phyloP scores from a whole-genome alignment of 2,329 filamentous ascomycete genomes.

The Arthrobotrys sphaeroides region DNA sequence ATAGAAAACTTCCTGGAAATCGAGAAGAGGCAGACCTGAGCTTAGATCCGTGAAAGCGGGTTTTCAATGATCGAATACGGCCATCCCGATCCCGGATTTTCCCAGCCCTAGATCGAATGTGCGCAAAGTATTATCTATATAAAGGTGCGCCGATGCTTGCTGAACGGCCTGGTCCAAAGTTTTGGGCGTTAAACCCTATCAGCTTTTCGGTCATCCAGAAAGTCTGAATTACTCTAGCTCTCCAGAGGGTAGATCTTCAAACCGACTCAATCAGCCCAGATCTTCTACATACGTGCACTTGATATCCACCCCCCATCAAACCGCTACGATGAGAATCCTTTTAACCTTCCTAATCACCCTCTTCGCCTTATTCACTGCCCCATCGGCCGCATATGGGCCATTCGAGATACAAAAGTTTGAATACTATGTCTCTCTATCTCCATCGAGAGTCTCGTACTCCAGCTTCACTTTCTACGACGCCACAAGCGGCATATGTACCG shows the following conservation, averaged over 20 bases:
- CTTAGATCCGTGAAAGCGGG: not conserved
- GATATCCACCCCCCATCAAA: too few relatives aligned
- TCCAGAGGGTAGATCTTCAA: too few relatives aligned
- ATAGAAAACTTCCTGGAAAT: not conserved
- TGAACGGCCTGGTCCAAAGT: not conserved
- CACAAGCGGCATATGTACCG: conserved; percentile 15
- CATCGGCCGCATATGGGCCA: conserved; percentile 23
- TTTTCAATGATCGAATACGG: too few relatives aligned
- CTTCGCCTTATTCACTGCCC: not conserved
- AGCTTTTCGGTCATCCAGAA: too few relatives aligned
- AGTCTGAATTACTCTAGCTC: too few relatives aligned
- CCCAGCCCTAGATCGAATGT: too few relatives aligned
- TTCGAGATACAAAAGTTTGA: conserved; percentile 40
- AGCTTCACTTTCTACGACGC: conserved; percentile 40
- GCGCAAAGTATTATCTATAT: not conserved
- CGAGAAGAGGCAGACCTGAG: not conserved
- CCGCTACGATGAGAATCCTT: conserved; percentile 24
- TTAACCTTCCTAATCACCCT: not conserved
- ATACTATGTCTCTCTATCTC: conserved; percentile 43
- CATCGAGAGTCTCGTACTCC: conserved; percentile 30
- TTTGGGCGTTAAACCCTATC: not conserved
- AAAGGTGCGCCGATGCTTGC: not conserved
- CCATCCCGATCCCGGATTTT: too few relatives aligned
- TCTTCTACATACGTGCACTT: too few relatives aligned
- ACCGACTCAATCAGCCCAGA: not conserved